A percentile compares a stretch with the other conserved stretches of the same genome.
These are phyloP conservation scores for Suillus cothurnatus DNA, from an alignment of 768 basidiomycete genomes.

Conservation along the genomic window DNA sequence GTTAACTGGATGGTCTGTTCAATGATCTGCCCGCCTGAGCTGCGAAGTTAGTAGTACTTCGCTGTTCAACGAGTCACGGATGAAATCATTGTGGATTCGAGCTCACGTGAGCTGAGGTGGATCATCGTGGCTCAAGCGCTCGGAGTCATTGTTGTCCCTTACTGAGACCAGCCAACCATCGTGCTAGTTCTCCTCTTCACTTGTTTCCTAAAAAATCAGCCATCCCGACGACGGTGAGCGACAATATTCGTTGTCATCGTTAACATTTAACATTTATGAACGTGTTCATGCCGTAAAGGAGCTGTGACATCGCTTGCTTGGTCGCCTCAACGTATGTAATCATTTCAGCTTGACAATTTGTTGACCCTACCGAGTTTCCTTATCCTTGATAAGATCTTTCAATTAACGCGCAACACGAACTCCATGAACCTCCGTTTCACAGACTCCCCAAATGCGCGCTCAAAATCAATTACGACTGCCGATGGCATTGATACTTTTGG, in stretches of 20 bases:
- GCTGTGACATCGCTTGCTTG: constrained; percentile 1
- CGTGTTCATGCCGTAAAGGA: not conserved
- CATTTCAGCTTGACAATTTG: not conserved
- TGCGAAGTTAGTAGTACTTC: not conserved
- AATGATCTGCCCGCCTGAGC: not conserved
- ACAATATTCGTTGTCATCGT: not conserved
- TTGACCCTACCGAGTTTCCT: not conserved
- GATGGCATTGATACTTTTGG: constrained; percentile 75
- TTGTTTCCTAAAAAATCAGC: not conserved
- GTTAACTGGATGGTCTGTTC: too few relatives aligned
- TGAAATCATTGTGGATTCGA: not conserved
- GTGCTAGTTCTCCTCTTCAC: not conserved
- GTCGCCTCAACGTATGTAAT: constrained; percentile 3
- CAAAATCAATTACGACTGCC: constrained; percentile 79
- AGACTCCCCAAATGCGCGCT: constrained; percentile 76
- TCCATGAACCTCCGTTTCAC: constrained; percentile 37
- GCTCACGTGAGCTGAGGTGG: not conserved
- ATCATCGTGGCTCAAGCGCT: not conserved
- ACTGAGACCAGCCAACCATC: not conserved
- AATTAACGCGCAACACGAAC: not conserved
- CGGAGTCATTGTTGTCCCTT: not conserved
- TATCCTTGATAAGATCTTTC: not conserved
- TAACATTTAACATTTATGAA: not conserved
- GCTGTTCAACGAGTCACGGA: too few relatives aligned
- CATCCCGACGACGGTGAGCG: not conserved